These are phyloP conservation scores for Bimuria novae-zelandiae DNA, from an alignment of 2,329 filamentous ascomycete species.

Conservation along the genomic window DNA sequence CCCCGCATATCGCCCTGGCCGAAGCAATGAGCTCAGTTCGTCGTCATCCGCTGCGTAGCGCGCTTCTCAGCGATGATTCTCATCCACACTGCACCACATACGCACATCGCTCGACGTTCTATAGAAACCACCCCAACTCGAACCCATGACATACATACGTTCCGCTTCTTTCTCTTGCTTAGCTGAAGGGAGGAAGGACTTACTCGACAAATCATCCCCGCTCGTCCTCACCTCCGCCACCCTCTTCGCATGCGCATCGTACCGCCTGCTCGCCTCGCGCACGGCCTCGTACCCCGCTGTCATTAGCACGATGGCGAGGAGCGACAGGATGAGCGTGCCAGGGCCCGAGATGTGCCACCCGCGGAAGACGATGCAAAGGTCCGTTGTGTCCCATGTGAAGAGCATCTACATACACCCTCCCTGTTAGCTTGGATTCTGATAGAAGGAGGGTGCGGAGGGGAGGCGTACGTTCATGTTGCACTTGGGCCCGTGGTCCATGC, in stretches of 20 bases:
- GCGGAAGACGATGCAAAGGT: constrained; percentile 95
- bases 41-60: constrained; percentile 49
- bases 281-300: constrained; percentile 93
- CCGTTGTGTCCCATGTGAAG: constrained; percentile 91
- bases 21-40: constrained; percentile 67
- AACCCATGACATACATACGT: no score
- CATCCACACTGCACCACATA: not conserved
- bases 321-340: constrained; percentile 76
- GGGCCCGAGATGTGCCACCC: constrained; percentile 84
- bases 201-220: constrained; percentile 41
- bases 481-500: constrained; percentile 55
- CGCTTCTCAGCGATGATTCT: constrained; percentile 34
- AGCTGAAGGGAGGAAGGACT: constrained; percentile 18
- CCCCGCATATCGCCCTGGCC: constrained; percentile 67
- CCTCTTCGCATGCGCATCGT: constrained; percentile 61
- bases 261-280: constrained; percentile 74
- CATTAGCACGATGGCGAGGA: constrained; percentile 79
- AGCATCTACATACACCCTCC: constrained; percentile 76
- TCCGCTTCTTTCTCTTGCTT: no score
- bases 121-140: no score
- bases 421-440: constrained; percentile 5
- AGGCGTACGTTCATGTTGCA: constrained; percentile 88
- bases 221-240: constrained; percentile 28
- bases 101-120: not conserved
- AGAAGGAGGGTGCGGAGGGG: not conserved